Percentiles rank a stretch among this genome's conserved stretches.
Evolutionary conservation across 225 moss, liverwort and hornwort genomes (phyloP).

Genomic region (Bryum argenteum): DNA sequence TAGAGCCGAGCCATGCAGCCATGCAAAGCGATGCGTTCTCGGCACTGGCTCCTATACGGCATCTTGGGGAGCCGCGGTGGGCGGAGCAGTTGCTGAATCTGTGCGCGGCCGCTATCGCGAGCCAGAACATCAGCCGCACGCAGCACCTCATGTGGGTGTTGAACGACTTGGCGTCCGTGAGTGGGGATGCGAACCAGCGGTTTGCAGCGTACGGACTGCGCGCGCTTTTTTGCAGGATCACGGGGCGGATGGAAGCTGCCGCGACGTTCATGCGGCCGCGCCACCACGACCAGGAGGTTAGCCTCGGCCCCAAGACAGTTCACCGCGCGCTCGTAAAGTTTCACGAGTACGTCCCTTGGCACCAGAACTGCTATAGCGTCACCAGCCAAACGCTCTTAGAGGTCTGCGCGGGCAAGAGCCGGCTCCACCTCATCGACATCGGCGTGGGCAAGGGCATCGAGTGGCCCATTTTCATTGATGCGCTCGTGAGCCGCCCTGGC

Average conservation of each 20-base stretch:
- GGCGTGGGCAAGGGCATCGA: constrained; percentile 77
- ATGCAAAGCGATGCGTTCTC: constrained; percentile 10
- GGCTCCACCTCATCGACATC: constrained; percentile 74
- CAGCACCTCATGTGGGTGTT: constrained; percentile 93
- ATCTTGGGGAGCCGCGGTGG: constrained; percentile 55
- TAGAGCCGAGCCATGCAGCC: background rate
- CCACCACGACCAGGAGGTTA: constrained; percentile 48
- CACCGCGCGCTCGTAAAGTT: constrained; percentile 79
- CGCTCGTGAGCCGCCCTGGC: constrained; percentile 70
- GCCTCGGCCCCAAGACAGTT: constrained; percentile 52
- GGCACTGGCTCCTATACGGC: constrained; percentile 25
- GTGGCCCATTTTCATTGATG: constrained; percentile 84
- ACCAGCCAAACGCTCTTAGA: constrained; percentile 70
- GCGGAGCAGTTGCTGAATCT: constrained; percentile 75
- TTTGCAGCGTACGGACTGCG: constrained; percentile 78
- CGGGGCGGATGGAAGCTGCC: constrained; percentile 52
- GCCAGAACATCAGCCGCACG: constrained; percentile 74
- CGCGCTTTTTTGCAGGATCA: constrained; percentile 73
- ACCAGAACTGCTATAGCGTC: constrained; percentile 64
- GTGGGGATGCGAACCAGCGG: constrained; percentile 78
- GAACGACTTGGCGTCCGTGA: constrained; percentile 74
- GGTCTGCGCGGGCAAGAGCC: constrained; percentile 63
- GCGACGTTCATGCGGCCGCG: constrained; percentile 38
- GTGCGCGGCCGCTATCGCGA: constrained; percentile 80
- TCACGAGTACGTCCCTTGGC: constrained; percentile 79